These are phyloP conservation scores for Lachancea meyersii DNA, from an alignment of 805 yeast genomes.

Conservation along the genomic window DNA sequence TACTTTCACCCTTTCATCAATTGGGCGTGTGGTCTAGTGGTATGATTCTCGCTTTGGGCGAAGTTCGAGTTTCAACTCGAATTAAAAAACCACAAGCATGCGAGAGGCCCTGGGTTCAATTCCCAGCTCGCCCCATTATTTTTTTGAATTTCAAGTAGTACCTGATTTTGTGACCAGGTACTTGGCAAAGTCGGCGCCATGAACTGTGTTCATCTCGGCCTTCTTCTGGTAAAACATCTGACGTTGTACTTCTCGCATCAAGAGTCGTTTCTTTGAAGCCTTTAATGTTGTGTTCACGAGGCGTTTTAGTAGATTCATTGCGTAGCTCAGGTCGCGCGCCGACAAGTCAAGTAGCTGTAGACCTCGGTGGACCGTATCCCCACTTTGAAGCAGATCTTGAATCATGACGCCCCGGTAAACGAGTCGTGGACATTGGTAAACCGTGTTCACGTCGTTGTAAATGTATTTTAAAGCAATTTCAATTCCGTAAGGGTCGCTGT, in stretches of 20 bases:
- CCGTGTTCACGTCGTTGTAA: conserved; percentile 7
- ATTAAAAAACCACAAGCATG: conserved; percentile 26
- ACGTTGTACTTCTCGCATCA: conserved; percentile 43
- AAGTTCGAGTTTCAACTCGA: conserved; percentile 11
- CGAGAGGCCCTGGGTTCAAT: conserved; percentile 56
- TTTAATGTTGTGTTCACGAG: conserved; percentile 4
- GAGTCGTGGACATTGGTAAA: conserved; percentile 13
- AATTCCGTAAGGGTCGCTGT: conserved; percentile 63
- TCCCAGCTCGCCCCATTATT: conserved; percentile 39
- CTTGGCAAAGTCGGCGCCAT: conserved; percentile 13
- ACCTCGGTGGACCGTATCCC: neutral
- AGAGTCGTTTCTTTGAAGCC: neutral
- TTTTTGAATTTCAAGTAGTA: neutral
- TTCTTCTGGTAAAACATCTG: conserved; percentile 50
- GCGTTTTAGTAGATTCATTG: conserved; percentile 19
- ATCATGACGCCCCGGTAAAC: conserved; percentile 22
- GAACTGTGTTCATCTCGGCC: conserved; percentile 50
- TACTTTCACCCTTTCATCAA: neutral
- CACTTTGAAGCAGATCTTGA: conserved; percentile 12
- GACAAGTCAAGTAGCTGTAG: conserved; percentile 21
- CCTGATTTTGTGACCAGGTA: conserved; percentile 6
- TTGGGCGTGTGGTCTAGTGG: conserved; percentile 47
- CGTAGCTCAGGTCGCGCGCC: conserved; percentile 27
- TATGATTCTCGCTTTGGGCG: conserved; percentile 50
- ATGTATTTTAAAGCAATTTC: conserved; percentile 47